These are phyloP conservation scores for Nemania sp. DNA, from an alignment of 2,329 filamentous ascomycete species.

Conservation along the genomic window DNA sequence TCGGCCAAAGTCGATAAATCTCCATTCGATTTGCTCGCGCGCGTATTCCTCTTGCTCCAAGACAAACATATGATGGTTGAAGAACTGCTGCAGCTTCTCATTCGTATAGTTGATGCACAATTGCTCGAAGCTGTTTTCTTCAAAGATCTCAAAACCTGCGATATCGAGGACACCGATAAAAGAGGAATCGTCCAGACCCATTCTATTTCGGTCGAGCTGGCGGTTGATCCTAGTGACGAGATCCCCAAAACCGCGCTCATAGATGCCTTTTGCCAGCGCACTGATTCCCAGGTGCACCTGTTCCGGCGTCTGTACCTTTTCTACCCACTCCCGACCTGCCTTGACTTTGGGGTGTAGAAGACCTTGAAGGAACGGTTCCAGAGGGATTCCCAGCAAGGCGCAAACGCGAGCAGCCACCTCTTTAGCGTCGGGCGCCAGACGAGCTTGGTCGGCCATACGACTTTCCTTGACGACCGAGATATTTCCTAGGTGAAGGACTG, in stretches of 20 bases:
- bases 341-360: slow-evolving; percentile 92
- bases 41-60: slow-evolving; percentile 98
- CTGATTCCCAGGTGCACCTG: slow-evolving; percentile 90
- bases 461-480: slow-evolving; percentile 89
- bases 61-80: slow-evolving; percentile 99
- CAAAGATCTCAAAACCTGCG: slow-evolving; percentile 98
- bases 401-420: slow-evolving; percentile 79
- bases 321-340: slow-evolving; percentile 95
- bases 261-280: slow-evolving; percentile 94
- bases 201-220: slow-evolving; percentile 84
- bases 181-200: slow-evolving; percentile 83
- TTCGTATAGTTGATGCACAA: slow-evolving; percentile 99
- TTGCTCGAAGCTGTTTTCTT: slow-evolving; percentile 98
- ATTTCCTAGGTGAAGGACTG: slow-evolving; percentile 92
- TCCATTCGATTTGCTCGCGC: slow-evolving; percentile 97
- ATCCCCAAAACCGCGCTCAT: slow-evolving; percentile 93
- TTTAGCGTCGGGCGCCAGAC: slow-evolving; percentile 75
- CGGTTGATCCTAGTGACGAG: slow-evolving; percentile 89
- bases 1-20: slow-evolving; percentile 98
- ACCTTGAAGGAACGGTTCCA: slow-evolving; percentile 85
- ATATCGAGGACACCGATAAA: slow-evolving; percentile 99
- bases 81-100: slow-evolving; percentile 98
- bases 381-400: slow-evolving; percentile 78
- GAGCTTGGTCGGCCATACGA: slow-evolving; percentile 85
- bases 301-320: slow-evolving; percentile 96